phyloP scores from a whole-genome alignment of 179 eudicot genomes.

The Pouteria campechiana region DNA sequence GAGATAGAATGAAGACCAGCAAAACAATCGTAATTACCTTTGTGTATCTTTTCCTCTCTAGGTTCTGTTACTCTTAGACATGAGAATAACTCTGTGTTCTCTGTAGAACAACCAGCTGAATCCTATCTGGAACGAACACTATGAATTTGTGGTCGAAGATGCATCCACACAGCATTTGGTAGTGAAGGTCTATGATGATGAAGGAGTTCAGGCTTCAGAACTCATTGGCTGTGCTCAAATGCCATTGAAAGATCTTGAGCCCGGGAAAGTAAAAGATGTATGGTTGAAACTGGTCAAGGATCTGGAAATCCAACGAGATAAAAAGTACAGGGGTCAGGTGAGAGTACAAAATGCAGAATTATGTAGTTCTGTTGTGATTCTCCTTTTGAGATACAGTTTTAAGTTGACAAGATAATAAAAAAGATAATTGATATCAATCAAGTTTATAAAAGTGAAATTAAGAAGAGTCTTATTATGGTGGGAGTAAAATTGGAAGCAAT shows the following conservation, averaged over 20 bases:
- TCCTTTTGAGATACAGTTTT: too few relatives aligned
- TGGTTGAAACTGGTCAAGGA: constrained; percentile 91
- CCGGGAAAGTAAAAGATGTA: constrained; percentile 74
- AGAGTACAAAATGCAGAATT: background rate
- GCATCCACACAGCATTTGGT: constrained; percentile 73
- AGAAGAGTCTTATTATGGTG: too few relatives aligned
- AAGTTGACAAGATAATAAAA: too few relatives aligned
- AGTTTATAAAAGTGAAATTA: too few relatives aligned
- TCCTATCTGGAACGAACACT: constrained; percentile 94
- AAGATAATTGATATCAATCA: too few relatives aligned
- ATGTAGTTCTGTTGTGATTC: background rate
- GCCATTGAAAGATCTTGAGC: constrained; percentile 57
- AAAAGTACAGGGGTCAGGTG: constrained; percentile 83
- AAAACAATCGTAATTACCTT: constrained; percentile 56
- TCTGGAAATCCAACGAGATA: constrained; percentile 73
- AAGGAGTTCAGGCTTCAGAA: constrained; percentile 83
- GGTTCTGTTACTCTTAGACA: constrained; percentile 1
- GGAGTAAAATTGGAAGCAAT: too few relatives aligned
- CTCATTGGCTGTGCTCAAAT: constrained; percentile 75
- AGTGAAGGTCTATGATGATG: constrained; percentile 77
- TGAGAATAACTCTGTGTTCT: background rate
- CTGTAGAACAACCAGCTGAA: constrained; percentile 66
- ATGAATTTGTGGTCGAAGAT: constrained; percentile 88
- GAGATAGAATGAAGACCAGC: constrained; percentile 66
- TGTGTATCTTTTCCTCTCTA: background rate